Evolutionary conservation across 2,329 filamentous ascomycete genomes (phyloP).

Genomic region (Moelleriella libera): DNA sequence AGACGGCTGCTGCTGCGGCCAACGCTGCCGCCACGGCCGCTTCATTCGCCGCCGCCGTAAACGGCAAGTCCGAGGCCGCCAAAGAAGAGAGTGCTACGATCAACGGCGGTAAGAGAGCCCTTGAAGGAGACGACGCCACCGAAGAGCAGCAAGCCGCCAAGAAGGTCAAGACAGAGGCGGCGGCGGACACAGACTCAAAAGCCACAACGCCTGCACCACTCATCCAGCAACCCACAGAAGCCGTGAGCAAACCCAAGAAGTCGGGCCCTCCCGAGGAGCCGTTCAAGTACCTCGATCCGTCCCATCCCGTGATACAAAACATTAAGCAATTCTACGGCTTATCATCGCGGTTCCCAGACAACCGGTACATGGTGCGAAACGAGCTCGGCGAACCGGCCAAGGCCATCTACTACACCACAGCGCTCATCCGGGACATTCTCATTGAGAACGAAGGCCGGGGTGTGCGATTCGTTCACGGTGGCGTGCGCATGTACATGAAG

Average conservation of each 20-base stretch:
- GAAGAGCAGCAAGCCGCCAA: slow-evolving; percentile 27
- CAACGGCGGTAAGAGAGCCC: slow-evolving; percentile 19
- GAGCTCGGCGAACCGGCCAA: slow-evolving; percentile 76
- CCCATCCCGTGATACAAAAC: slow-evolving; percentile 60
- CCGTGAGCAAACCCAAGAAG: slow-evolving; percentile 21
- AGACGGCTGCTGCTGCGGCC: slow-evolving; percentile 11
- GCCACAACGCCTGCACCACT: slow-evolving; percentile 6
- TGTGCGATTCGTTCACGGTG: slow-evolving; percentile 91
- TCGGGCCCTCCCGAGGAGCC: slow-evolving; percentile 65
- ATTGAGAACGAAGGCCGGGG: slow-evolving; percentile 77
- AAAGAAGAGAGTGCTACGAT: slow-evolving; percentile 7
- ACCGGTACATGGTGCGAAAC: slow-evolving; percentile 94
- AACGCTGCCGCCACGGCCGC: slow-evolving; percentile 14
- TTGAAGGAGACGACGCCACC: slow-evolving; percentile 17
- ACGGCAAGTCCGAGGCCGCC: too few species aligned
- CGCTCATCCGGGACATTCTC: slow-evolving; percentile 73
- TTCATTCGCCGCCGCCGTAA: slow-evolving; percentile 4
- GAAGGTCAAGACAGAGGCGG: slow-evolving; percentile 35
- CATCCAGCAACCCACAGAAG: slow-evolving; percentile 7
- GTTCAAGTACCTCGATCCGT: slow-evolving; percentile 73
- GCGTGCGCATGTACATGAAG: slow-evolving; percentile 98
- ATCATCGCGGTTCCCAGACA: slow-evolving; percentile 69
- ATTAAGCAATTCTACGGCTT: slow-evolving; percentile 81
- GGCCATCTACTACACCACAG: slow-evolving; percentile 92
- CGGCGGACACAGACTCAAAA: slow-evolving; percentile 19